A percentile compares a stretch with the other conserved stretches of the same genome.
These are phyloP conservation scores for Echites panduratus DNA, from an alignment of 257 asterid genomes.

Conservation along the genomic window DNA sequence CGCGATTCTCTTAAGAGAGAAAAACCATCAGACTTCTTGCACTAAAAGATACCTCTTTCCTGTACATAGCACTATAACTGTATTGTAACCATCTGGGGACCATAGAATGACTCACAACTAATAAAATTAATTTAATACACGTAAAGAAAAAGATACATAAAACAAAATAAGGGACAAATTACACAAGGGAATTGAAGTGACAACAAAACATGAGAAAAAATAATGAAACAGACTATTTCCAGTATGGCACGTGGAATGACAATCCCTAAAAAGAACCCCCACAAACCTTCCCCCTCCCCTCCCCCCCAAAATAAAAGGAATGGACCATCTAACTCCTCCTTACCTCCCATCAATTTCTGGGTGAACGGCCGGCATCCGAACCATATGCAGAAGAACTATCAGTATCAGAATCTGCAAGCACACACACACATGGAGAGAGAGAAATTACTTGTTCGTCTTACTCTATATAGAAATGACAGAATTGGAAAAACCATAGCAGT, in stretches of 20 bases:
- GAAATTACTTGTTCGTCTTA: background rate
- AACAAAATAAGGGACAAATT: background rate
- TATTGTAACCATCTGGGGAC: background rate
- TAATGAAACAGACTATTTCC: background rate
- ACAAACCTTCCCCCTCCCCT: background rate
- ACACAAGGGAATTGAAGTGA: background rate
- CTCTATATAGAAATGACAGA: background rate
- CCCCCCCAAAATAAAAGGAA: background rate
- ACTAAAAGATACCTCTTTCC: background rate
- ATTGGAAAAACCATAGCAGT: background rate
- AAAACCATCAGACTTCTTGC: background rate
- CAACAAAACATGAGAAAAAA: background rate
- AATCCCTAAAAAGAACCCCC: background rate
- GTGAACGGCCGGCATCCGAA: conserved; percentile 57
- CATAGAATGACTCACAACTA: background rate
- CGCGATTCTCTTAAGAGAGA: background rate
- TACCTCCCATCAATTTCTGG: conserved; percentile 33
- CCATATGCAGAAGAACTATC: conserved; percentile 71
- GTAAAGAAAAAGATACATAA: background rate
- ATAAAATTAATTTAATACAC: background rate
- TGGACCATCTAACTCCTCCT: conserved; percentile 23
- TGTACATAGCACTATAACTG: background rate
- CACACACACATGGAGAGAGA: conserved; percentile 10
- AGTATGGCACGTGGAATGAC: background rate
- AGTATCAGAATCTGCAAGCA: conserved; percentile 54